Evolutionary conservation across 1,284 basidiomycete genomes (phyloP).

Genomic region (Moesziomyces aphidis): DNA sequence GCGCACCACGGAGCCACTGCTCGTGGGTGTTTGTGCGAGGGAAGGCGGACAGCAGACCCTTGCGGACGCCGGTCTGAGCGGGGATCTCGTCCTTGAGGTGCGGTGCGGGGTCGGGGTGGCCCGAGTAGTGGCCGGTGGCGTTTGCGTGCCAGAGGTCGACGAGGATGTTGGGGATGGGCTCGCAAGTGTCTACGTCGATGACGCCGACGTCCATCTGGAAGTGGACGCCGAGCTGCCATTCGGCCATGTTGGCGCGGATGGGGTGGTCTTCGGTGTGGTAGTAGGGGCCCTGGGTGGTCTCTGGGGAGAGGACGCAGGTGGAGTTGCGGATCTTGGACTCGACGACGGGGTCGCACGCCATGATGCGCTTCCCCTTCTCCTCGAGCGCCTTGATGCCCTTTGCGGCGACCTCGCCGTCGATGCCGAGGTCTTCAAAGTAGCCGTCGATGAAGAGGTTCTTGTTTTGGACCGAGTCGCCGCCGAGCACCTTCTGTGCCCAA

Average conservation of each 20-base stretch:
- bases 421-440: conserved; percentile 59
- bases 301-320: conserved; percentile 69
- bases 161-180: conserved; percentile 76
- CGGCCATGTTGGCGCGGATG: conserved; percentile 72
- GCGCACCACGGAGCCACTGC: conserved; percentile 76
- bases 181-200: conserved; percentile 79
- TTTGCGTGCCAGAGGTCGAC: conserved; percentile 77
- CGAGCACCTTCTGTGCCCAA: conserved; percentile 59
- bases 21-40: conserved; percentile 69
- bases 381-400: conserved; percentile 52
- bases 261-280: conserved; percentile 71
- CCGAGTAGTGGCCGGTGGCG: conserved; percentile 69
- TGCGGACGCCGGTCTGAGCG: conserved; percentile 65
- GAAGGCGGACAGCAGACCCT: conserved; percentile 68
- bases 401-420: conserved; percentile 37
- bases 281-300: conserved; percentile 71
- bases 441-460: conserved; percentile 68
- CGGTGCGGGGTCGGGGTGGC: conserved; percentile 69
- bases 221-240: conserved; percentile 72
- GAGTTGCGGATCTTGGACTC: conserved; percentile 67
- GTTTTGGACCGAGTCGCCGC: conserved; percentile 60
- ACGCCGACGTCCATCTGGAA: conserved; percentile 77
- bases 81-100: conserved; percentile 67
- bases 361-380: conserved; percentile 57
- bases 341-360: conserved; percentile 62